These are phyloP conservation scores for Pecoramyces ruminantium DNA, from an alignment of 192 early-diverging fungal species.

Conservation along the genomic window DNA sequence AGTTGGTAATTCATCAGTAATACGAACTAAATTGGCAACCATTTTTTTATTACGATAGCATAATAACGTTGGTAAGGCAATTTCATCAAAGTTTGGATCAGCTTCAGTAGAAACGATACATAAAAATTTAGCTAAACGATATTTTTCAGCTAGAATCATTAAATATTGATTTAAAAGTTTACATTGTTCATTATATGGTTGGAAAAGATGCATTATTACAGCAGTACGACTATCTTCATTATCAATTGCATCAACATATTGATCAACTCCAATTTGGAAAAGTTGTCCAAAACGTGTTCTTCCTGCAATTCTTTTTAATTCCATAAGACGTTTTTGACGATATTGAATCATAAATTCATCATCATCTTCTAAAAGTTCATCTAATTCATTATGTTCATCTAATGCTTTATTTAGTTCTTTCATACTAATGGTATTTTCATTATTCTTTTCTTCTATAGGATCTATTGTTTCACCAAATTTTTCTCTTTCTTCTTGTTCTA, in stretches of 20 bases:
- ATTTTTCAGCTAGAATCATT: neutral
- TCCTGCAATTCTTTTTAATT: neutral
- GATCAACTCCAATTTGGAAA: slow-evolving; percentile 15
- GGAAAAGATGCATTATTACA: slow-evolving; percentile 31
- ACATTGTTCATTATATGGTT: slow-evolving; percentile 10
- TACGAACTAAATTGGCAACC: slow-evolving; percentile 11
- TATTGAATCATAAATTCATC: slow-evolving; percentile 13
- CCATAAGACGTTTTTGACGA: neutral
- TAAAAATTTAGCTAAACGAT: neutral
- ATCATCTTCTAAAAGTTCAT: slow-evolving; percentile 16
- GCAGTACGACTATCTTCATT: slow-evolving; percentile 8
- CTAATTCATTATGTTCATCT: slow-evolving; percentile 6
- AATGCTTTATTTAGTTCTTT: slow-evolving; percentile 4
- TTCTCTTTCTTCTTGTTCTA: slow-evolving; percentile 18
- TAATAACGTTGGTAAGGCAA: slow-evolving; percentile 27
- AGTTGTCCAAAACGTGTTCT: slow-evolving; percentile 10
- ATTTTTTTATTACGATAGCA: slow-evolving; percentile 21
- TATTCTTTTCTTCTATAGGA: neutral
- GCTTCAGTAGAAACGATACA: slow-evolving; percentile 12
- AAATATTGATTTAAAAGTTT: neutral
- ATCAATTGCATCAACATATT: slow-evolving; percentile 23
- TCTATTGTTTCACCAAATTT: slow-evolving; percentile 2
- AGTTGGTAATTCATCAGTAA: slow-evolving; percentile 22
- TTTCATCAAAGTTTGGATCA: slow-evolving; percentile 24
- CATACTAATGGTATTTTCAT: neutral